Evolutionary conservation across 2,329 filamentous ascomycete genomes (phyloP), one percentile per base, ranked within the genome.

Genomic region (Colletotrichum camelliae): DNA sequence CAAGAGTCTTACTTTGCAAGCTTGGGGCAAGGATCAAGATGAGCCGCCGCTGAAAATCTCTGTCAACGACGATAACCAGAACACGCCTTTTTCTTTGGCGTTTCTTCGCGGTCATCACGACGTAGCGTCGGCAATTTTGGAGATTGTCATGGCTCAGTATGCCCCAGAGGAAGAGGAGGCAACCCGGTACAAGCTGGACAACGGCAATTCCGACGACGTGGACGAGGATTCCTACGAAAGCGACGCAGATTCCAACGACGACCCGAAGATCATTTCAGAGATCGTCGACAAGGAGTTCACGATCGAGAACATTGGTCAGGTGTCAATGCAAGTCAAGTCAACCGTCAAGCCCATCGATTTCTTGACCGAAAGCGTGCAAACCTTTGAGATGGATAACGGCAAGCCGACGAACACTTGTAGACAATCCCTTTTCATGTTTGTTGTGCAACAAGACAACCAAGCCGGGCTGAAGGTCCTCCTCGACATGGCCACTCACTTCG

Each of bases 231-330:
- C 82, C 29, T 79, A 78, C 43, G 80, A 86, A 5, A 81, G 80
- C 18, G 77, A 84, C 43, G 81, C 84, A 2, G 82, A 85, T 1
- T 81, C 82, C 4, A 81, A 81, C 4, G 84, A 83, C 2, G 84
- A 86, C 58, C 87, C 87, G 21, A 84, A 85, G 8, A 87, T 91
- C 55, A 85, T 87, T 64, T 85, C 85, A 18, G 89, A 93, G 75
- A 86, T 92, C 55, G 85, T 95, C 33, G 90, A 93, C 78, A 90
- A 93, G 15, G 87, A 89, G 43, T 95, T 94, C 81, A 97, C 95
- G 0, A 90, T 96, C 68, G 94, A 97, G 18, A 92, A 95, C 78
- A 88, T 97, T 73, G 94, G 94, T 0, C 90, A 94, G 77, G 87
- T 94, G 5, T 91, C 91, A 1, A 92, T 90, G 80, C 88, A 93